phyloP scores from a whole-genome alignment of 257 asterid genomes.

The Nicotiana paniculata region DNA sequence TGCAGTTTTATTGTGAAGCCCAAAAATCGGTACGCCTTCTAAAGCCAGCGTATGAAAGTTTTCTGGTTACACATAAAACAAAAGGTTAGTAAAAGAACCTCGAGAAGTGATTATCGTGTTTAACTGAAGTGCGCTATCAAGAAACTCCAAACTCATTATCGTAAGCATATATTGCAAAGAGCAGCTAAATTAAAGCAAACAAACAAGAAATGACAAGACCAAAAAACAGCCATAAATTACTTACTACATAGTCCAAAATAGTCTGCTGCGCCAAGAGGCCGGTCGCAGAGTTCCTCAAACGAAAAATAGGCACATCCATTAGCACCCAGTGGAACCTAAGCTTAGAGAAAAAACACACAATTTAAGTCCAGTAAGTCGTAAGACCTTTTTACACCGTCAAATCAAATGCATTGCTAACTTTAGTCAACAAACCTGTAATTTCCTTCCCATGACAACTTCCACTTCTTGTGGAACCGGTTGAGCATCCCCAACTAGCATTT shows the following conservation, averaged over 20 bases:
- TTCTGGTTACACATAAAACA: slow-evolving; percentile 36
- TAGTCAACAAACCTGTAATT: slow-evolving; percentile 43
- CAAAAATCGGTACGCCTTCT: slow-evolving; percentile 80
- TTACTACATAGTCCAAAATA: slow-evolving; percentile 81
- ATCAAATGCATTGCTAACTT: neutral
- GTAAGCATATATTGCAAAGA: neutral
- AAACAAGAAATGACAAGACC: neutral
- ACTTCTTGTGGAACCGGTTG: slow-evolving; percentile 62
- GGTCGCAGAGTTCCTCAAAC: slow-evolving; percentile 83
- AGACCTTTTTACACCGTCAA: neutral
- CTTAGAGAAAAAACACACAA: neutral
- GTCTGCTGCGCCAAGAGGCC: slow-evolving; percentile 99
- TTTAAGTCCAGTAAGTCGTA: neutral
- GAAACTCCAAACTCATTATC: neutral
- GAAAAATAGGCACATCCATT: slow-evolving; percentile 83
- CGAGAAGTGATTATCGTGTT: neutral
- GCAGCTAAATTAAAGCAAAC: neutral
- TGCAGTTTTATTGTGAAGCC: slow-evolving; percentile 74
- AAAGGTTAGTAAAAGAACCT: neutral
- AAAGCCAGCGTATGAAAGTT: slow-evolving; percentile 81
- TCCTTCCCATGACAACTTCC: slow-evolving; percentile 95
- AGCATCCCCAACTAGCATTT: slow-evolving; percentile 51
- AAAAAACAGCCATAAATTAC: neutral
- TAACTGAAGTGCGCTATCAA: neutral
- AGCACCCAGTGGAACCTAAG: slow-evolving; percentile 78